Evolutionary conservation across 2,329 filamentous ascomycete species (phyloP).

Genomic region (Alternaria conjuncta): DNA sequence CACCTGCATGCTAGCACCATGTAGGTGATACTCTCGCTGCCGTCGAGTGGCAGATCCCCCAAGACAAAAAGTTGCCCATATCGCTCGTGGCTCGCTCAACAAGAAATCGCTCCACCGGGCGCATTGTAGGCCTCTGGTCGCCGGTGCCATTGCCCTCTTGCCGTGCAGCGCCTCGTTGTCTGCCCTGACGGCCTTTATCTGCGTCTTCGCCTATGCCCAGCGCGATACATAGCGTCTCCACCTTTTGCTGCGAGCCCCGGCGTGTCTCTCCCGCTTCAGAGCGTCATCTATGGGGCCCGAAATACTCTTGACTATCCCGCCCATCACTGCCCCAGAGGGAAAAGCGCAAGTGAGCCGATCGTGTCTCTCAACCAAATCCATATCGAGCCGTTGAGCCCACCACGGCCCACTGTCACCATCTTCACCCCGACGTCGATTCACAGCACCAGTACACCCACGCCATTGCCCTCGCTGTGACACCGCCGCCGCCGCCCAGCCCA

Average conservation of each 20-base stretch:
- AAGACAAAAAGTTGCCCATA: conserved; percentile 3
- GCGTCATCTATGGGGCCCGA: conserved; percentile 25
- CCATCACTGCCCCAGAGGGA: conserved; percentile 19
- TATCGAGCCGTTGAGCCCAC: conserved; percentile 21
- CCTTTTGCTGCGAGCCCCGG: conserved; percentile 11
- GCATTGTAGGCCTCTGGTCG: neutral
- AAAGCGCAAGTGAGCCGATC: conserved; percentile 21
- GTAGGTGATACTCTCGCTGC: conserved; percentile 10
- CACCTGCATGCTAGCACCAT: conserved; percentile 14
- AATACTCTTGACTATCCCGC: conserved; percentile 18
- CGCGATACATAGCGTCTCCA: conserved; percentile 17
- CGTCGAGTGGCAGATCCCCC: conserved; percentile 1
- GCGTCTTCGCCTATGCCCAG: conserved; percentile 2
- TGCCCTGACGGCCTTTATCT: neutral
- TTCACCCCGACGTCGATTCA: neutral
- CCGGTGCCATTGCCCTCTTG: neutral
- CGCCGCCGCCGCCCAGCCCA: conserved; percentile 6
- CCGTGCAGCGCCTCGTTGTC: neutral
- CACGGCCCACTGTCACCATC: neutral
- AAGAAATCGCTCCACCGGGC: conserved; percentile 5
- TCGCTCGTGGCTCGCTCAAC: conserved; percentile 10
- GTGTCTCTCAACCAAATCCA: conserved; percentile 25
- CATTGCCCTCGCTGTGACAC: conserved; percentile 3
- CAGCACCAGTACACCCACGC: neutral
- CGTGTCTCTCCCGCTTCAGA: conserved; percentile 18